Percentiles rank a stretch among this genome's conserved stretches.
Evolutionary conservation across 352 stramenopile genomes (phyloP).

Genomic region (Globisporangium splendens): DNA sequence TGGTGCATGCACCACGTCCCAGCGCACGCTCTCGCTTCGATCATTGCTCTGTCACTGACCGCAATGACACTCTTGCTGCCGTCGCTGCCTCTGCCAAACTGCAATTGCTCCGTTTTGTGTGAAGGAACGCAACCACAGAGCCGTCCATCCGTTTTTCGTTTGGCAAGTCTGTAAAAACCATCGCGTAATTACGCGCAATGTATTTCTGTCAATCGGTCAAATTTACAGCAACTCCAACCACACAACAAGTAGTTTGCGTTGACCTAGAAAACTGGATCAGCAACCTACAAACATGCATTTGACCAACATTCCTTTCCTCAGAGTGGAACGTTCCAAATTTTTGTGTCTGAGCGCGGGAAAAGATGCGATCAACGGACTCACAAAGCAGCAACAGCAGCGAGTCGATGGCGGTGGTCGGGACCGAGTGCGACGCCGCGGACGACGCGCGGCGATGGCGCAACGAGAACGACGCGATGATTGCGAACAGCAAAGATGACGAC

Average conservation of each 20-base stretch:
- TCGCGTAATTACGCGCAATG: background rate
- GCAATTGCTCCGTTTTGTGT: background rate
- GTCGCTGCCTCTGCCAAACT: background rate
- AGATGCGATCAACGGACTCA: background rate
- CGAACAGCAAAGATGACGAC: background rate
- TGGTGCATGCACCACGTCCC: background rate
- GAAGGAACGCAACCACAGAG: background rate
- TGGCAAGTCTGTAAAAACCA: no score
- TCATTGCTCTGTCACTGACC: background rate
- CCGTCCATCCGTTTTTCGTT: background rate
- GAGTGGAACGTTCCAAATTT: constrained; percentile 11
- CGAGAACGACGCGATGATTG: constrained; percentile 11
- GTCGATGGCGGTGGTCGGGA: background rate
- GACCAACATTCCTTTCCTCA: constrained; percentile 11
- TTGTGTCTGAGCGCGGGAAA: background rate
- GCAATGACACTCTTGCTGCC: no score
- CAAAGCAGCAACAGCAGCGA: background rate
- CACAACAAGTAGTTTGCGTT: background rate
- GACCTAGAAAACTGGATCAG: background rate
- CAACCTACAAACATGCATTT: constrained; percentile 4
- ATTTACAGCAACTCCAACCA: background rate
- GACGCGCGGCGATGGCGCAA: constrained; percentile 8
- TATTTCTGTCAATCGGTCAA: background rate
- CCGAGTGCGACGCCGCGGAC: constrained; percentile 6
- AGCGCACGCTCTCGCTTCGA: background rate